Percentiles rank a stretch among this genome's conserved stretches.
These are phyloP conservation scores for Colletotrichum filicis DNA, from an alignment of 2,329 filamentous ascomycete species.

Conservation along the genomic window DNA sequence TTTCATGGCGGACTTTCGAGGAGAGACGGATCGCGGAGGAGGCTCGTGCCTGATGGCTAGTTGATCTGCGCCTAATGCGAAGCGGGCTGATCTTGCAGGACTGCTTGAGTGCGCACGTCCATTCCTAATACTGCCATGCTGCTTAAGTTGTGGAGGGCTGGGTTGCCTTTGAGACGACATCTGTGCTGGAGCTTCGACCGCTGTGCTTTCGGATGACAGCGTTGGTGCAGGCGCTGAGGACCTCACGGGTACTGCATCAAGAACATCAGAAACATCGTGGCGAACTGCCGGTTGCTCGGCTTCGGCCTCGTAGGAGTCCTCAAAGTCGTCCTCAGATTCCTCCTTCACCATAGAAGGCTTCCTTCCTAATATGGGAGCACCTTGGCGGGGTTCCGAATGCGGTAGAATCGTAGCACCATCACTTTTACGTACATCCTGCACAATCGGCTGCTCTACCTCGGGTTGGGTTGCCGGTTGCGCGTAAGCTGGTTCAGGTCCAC, in stretches of 20 bases:
- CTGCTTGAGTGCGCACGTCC: conserved; percentile 64
- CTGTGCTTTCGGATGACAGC: conserved; percentile 20
- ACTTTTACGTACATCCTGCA: conserved; percentile 18
- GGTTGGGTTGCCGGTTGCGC: neutral
- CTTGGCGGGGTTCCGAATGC: conserved; percentile 8
- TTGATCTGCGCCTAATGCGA: conserved; percentile 67
- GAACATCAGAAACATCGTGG: conserved; percentile 36
- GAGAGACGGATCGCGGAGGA: conserved; percentile 76
- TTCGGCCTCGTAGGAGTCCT: conserved; percentile 32
- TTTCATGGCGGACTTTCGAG: conserved; percentile 82
- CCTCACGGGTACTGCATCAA: conserved; percentile 49
- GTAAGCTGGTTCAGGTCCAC: neutral
- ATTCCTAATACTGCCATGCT: conserved; percentile 36
- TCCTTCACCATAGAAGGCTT: conserved; percentile 60
- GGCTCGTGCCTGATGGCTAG: conserved; percentile 74
- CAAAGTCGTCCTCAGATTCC: conserved; percentile 54
- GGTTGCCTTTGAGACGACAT: conserved; percentile 23
- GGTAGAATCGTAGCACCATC: conserved; percentile 18
- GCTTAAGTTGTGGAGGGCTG: conserved; percentile 20
- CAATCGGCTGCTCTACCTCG: neutral
- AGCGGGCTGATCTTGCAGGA: conserved; percentile 75
- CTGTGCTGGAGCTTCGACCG: conserved; percentile 24
- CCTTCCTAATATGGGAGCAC: conserved; percentile 42
- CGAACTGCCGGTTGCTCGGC: neutral
- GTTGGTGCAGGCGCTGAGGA: conserved; percentile 30